These are phyloP conservation scores for Russula lepida DNA, from an alignment of 768 basidiomycete species.

Conservation along the genomic window DNA sequence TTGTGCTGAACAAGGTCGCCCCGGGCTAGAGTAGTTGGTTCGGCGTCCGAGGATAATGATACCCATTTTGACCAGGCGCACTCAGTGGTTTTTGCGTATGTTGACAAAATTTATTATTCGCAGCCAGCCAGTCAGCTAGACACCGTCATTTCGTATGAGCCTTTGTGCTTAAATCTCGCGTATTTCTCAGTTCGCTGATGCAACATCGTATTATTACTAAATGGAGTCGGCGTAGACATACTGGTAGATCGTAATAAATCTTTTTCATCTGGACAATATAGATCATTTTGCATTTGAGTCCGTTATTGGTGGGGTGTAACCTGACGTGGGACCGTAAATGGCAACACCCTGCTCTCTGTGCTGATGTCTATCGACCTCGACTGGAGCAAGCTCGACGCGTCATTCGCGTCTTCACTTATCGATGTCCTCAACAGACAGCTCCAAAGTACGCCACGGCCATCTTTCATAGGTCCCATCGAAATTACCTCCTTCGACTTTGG, in stretches of 20 bases:
- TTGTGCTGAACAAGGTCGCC: neutral
- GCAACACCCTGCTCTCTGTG: neutral
- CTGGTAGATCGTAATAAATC: constrained; percentile 15
- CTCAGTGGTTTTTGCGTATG: neutral
- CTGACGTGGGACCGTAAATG: neutral
- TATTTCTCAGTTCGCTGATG: neutral
- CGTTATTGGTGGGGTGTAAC: neutral
- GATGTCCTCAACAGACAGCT: constrained; percentile 76
- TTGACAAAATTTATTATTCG: constrained; percentile 8
- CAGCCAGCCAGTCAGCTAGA: constrained; percentile 2
- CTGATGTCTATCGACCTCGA: constrained; percentile 92
- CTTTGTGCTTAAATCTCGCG: neutral
- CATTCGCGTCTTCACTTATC: constrained; percentile 61
- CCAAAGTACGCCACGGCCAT: constrained; percentile 61
- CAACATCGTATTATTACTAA: neutral
- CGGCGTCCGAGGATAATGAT: constrained; percentile 7
- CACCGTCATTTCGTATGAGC: neutral
- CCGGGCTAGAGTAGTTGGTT: neutral
- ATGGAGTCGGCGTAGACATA: constrained; percentile 17
- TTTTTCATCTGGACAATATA: constrained; percentile 33
- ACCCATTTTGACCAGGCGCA: constrained; percentile 18
- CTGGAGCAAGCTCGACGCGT: constrained; percentile 75
- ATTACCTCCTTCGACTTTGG: constrained; percentile 88
- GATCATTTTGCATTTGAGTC: neutral
- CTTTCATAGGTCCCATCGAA: constrained; percentile 89